These are phyloP conservation scores for Stephania yunnanensis DNA, from an alignment of 164 flowering plant species.

Conservation along the genomic window DNA sequence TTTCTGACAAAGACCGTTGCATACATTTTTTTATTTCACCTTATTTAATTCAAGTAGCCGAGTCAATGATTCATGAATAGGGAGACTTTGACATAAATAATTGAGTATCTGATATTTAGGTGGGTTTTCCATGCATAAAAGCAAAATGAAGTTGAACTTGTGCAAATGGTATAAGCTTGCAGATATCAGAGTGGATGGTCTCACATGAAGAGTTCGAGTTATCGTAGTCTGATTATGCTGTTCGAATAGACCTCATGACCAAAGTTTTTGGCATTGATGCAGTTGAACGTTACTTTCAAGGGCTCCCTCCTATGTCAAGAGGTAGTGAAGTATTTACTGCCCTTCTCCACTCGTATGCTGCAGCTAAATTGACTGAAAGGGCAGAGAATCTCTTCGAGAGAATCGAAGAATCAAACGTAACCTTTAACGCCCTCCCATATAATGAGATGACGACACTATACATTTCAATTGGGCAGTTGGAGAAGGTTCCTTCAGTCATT, in stretches of 20 bases:
- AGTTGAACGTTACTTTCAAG: slow-evolving; percentile 81
- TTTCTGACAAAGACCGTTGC: too few species aligned
- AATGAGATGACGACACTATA: slow-evolving; percentile 95
- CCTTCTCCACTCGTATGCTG: slow-evolving; percentile 83
- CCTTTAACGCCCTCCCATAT: slow-evolving; percentile 58
- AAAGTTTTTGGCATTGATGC: slow-evolving; percentile 83
- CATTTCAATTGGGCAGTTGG: slow-evolving; percentile 73
- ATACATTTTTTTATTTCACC: too few species aligned
- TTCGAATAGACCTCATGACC: slow-evolving; percentile 66
- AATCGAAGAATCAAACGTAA: slow-evolving; percentile 41
- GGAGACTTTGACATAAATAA: background rate
- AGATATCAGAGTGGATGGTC: slow-evolving; percentile 96
- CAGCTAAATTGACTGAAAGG: slow-evolving; percentile 50
- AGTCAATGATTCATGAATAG: background rate
- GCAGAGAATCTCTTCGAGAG: slow-evolving; percentile 61
- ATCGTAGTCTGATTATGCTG: slow-evolving; percentile 70
- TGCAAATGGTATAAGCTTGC: slow-evolving; percentile 30
- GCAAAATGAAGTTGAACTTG: background rate
- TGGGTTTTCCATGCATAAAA: background rate
- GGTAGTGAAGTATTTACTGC: slow-evolving; percentile 84
- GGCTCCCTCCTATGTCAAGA: slow-evolving; percentile 48
- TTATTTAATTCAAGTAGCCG: background rate
- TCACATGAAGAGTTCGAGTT: slow-evolving; percentile 49
- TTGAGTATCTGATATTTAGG: background rate
- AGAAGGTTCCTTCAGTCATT: slow-evolving; percentile 60